Percentiles rank a stretch among this genome's conserved stretches.
Conservation (phyloP, 345 rosid genomes). For the Erodium maritimum region DNA sequence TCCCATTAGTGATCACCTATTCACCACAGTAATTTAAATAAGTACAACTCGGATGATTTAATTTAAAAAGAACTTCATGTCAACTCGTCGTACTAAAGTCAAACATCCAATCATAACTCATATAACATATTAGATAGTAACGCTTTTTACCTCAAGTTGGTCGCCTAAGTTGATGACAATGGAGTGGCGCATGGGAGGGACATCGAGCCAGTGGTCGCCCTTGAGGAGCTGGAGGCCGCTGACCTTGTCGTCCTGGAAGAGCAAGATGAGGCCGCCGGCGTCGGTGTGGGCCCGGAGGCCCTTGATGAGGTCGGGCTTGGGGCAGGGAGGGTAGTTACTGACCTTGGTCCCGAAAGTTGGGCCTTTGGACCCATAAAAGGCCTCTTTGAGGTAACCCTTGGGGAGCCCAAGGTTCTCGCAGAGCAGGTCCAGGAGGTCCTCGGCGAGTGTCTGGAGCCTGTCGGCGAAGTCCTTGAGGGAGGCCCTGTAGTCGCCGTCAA, state of each 20-base stretch:
- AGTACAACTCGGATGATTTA: too few species aligned
- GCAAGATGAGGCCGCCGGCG: conserved; percentile 81
- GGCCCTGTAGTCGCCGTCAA: conserved; percentile 42
- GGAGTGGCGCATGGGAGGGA: conserved; percentile 71
- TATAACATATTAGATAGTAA: too few species aligned
- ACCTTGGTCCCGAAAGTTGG: conserved; percentile 81
- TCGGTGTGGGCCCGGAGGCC: conserved; percentile 97
- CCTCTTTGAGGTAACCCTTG: conserved; percentile 64
- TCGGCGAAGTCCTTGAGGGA: conserved; percentile 46
- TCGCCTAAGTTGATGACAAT: conserved; percentile 90
- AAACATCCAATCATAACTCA: too few species aligned
- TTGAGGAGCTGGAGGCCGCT: conserved; percentile 94
- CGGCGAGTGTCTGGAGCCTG: conserved; percentile 53
- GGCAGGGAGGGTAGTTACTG: conserved; percentile 91
- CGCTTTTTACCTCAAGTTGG: conserved; percentile 96
- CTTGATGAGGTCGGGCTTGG: conserved; percentile 73
- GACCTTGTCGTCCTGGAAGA: conserved; percentile 83
- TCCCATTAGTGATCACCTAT: conserved; percentile 85
- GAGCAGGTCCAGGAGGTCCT: conserved; percentile 42
- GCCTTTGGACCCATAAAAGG: conserved; percentile 55
- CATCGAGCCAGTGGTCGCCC: conserved; percentile 73
- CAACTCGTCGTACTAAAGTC: too few species aligned
- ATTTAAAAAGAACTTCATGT: too few species aligned
- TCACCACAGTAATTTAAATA: too few species aligned
- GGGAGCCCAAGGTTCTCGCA: conserved; percentile 77